Base-by-base conservation (phyloP, 257 asterid species). In the Verbena officinalis region DNA sequence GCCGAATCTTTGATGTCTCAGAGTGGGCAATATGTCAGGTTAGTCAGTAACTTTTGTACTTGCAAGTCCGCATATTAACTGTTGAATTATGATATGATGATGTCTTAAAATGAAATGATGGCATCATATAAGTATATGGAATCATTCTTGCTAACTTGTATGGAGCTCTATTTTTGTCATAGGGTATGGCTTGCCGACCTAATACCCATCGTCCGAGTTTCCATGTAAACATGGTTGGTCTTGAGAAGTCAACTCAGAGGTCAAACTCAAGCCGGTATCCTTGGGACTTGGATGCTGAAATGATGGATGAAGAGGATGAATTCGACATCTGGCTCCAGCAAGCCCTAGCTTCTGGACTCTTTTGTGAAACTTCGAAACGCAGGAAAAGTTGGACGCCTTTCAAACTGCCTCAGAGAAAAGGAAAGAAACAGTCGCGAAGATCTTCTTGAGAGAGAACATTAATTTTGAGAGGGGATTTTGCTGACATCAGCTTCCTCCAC, bases 11-110 rank as follows among this genome's bases (percentile, higher is more conserved):
- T 64, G 99, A 95, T 66, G 99, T 95, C 22, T 95, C 99, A 0
- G 99, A 95, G 78, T 95, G 99, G 99, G 99, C 99, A 24, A 83
- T 83, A 79, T 95, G 99, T 70, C 99, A 95, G 98, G 99, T 95
- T 49, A 30, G 90, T 76, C 44, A 43, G 46, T 60, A 48, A 50
- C 30, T 39, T 39, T 44, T 51, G 9, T 1, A 36, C 55, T 48
- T 48, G 36, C 9, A 44, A 31, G 14, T 46, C n/a, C n/a, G n/a
- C n/a, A n/a, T n/a, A n/a, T n/a, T n/a, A n/a, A n/a, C n/a, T n/a
- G n/a, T n/a, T n/a, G n/a, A n/a, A n/a, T n/a, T n/a, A n/a, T n/a
- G n/a, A n/a, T n/a, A n/a, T n/a, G n/a, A n/a, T n/a, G n/a, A n/a
- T n/a, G n/a, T n/a, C n/a, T n/a, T n/a, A n/a, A n/a, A n/a, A n/a